Conservation (phyloP, 805 yeast species). For the Ogataea henricii region DNA sequence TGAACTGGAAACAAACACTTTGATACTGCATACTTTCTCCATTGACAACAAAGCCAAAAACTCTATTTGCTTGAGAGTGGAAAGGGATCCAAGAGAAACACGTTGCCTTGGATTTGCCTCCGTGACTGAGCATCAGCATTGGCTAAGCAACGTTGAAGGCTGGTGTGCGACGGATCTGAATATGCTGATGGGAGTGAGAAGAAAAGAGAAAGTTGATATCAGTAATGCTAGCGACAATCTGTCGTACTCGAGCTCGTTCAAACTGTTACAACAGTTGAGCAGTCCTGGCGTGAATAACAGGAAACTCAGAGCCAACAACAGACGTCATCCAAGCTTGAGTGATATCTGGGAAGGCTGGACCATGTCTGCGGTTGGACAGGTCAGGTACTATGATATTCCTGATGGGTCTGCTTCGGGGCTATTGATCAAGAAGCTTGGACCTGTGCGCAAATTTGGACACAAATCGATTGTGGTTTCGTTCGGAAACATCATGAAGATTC, state of each 20-base stretch:
- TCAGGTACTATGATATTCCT: slow-evolving; percentile 61
- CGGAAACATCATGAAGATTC: slow-evolving; percentile 70
- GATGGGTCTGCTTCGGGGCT: slow-evolving; percentile 46
- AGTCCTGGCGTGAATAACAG: slow-evolving; percentile 7
- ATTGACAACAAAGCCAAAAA: slow-evolving; percentile 75
- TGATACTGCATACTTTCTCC: slow-evolving; percentile 72
- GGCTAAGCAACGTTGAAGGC: slow-evolving; percentile 65
- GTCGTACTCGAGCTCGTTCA: slow-evolving; percentile 17
- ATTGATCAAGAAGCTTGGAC: slow-evolving; percentile 57
- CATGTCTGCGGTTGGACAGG: slow-evolving; percentile 64
- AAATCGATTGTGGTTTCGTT: slow-evolving; percentile 75
- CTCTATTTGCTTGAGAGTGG: slow-evolving; percentile 82
- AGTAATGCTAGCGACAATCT: slow-evolving; percentile 14
- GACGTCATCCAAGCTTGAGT: slow-evolving; percentile 36
- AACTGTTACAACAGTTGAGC: slow-evolving; percentile 15
- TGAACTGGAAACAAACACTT: slow-evolving; percentile 52
- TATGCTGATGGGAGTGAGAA: slow-evolving; percentile 66
- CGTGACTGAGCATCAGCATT: slow-evolving; percentile 67
- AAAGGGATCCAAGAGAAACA: slow-evolving; percentile 89
- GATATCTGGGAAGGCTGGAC: slow-evolving; percentile 83
- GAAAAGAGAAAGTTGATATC: slow-evolving; percentile 40
- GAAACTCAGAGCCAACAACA: slow-evolving; percentile 9
- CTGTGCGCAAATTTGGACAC: slow-evolving; percentile 71
- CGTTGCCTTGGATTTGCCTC: slow-evolving; percentile 85
- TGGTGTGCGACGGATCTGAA: slow-evolving; percentile 83